Percentiles rank a stretch among this genome's conserved stretches.
Conservation (phyloP, 1,284 basidiomycete genomes). For the Polyporus tsugae region DNA sequence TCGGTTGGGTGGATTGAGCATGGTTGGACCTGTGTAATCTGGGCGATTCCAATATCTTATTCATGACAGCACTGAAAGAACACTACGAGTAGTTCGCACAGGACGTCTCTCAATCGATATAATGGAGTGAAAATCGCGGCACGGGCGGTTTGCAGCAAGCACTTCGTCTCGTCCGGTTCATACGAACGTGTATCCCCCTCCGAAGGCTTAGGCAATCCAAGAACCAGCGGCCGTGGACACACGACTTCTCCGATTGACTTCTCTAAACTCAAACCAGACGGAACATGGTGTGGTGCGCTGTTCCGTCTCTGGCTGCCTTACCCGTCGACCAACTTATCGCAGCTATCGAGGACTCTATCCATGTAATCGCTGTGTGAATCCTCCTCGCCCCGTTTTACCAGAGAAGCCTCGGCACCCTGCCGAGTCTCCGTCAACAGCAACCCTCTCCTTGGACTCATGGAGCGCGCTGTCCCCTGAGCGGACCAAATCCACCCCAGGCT, state of each 20-base stretch:
- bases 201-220: background rate
- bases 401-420: constrained; percentile 25
- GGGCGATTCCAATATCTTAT: no score
- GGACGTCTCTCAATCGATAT: no score
- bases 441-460: constrained; percentile 22
- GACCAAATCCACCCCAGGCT: constrained; percentile 12
- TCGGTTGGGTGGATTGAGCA: no score
- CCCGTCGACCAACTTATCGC: constrained; percentile 2
- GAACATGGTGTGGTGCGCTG: background rate
- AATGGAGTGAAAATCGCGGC: background rate
- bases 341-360: background rate
- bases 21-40: no score
- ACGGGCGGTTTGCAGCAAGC: background rate
- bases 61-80: no score
- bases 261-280: background rate
- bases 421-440: constrained; percentile 17
- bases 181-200: background rate
- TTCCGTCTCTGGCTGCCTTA: background rate
- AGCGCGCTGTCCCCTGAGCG: constrained; percentile 12
- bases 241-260: background rate
- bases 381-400: constrained; percentile 13
- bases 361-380: background rate
- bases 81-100: no score
- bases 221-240: background rate
- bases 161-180: background rate